Base-by-base conservation (phyloP, 1,284 basidiomycete species). In the Sanguinoderma infundibulare region DNA sequence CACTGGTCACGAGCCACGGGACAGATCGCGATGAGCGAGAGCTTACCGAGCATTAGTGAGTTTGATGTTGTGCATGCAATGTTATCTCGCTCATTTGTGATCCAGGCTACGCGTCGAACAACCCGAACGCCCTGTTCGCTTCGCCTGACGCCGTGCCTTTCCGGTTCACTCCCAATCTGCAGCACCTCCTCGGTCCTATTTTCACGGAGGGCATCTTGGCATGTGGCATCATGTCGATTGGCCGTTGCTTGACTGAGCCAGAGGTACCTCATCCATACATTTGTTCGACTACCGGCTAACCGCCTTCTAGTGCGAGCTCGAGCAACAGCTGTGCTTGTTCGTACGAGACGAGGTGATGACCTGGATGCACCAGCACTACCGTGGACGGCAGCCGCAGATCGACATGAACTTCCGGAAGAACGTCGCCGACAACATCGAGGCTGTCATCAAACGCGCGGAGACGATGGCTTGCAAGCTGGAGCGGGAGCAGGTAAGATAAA, bases 121-220 rank as follows among this genome's bases (percentile, higher is more conserved):
- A 51, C 20, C 49, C 82, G 34, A 79, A 80, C 34, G 92, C 94
- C 0, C 77, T 92, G 40, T 91, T 95, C 72, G 84, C 85, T 32
- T 90, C 91, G 2, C 87, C 83, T 65, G 98, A 99, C 68, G 83
- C 89, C 2, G 95, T 98, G 12, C 97, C 98, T 0, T 99, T 99
- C 91, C 90, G 98, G 10, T 87, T 98, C 67, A 98, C 96, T 12
- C 96, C 96, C 2, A 98, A 98, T 75, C 88, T 99, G 80, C 98
- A 99, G 76, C 83, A 89, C 70, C 98, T 99, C 78, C 80, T 99
- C 54, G 95, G 94, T 0, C 91, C 93, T 1, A 86, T 95, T 53
- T 91, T 94, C 38, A 93, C 91, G 12, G 98, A 99, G 75, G 98
- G 97, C 17, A 78, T 98, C 34, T 79, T 99, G 54, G 90, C 94